Evolutionary conservation across 805 yeast species (phyloP).

Genomic region (Wickerhamiella slavikovae): DNA sequence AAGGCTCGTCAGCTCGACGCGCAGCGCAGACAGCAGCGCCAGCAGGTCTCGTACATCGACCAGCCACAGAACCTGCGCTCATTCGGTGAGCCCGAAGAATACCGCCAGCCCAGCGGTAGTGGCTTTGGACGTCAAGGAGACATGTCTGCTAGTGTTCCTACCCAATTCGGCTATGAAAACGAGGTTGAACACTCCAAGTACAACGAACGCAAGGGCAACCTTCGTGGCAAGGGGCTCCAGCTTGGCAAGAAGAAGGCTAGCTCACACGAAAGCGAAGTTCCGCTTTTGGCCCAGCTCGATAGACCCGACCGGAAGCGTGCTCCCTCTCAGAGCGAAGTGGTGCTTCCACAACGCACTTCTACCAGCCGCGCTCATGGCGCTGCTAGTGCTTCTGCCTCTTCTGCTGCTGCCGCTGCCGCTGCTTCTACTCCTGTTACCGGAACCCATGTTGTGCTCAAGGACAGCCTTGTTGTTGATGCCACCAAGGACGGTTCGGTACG

Average conservation of each 20-base stretch:
- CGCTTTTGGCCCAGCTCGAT: slow-evolving; percentile 17
- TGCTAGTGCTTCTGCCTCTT: slow-evolving; percentile 4
- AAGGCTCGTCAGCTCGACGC: slow-evolving; percentile 61
- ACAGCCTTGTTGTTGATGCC: slow-evolving; percentile 56
- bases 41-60: too few species aligned
- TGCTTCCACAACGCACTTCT: too few species aligned
- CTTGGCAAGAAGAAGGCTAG: slow-evolving; percentile 33
- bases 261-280: slow-evolving; percentile 8
- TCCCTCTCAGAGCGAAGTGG: too few species aligned
- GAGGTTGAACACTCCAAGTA: too few species aligned
- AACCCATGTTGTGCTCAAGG: slow-evolving; percentile 55
- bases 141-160: not conserved
- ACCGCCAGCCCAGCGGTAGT: not conserved
- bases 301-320: too few species aligned
- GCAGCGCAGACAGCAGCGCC: too few species aligned
- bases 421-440: not conserved
- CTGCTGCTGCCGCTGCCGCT: slow-evolving; percentile 2
- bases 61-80: not conserved
- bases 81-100: slow-evolving; percentile 2
- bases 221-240: slow-evolving; percentile 48
- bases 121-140: not conserved
- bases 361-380: slow-evolving; percentile 17
- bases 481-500: slow-evolving; percentile 54
- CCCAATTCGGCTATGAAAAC: not conserved
- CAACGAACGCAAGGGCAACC: not conserved